Conservation (phyloP, 1,139 yeast species). For the Geotrichum macrosporum region DNA sequence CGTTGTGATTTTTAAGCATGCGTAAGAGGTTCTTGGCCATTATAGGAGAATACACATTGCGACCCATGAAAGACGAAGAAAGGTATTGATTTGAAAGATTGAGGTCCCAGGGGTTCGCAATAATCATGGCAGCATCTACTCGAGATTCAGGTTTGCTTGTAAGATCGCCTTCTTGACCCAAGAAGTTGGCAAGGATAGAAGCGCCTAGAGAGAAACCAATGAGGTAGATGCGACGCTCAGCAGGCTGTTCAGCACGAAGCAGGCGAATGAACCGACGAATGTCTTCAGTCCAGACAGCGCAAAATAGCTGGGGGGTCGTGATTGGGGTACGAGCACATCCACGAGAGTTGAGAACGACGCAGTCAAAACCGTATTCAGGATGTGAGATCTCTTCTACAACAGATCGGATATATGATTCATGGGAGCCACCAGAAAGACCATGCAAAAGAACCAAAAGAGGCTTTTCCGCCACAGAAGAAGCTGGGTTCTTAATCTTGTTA, state of each 20-base stretch:
- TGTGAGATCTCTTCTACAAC: constrained; percentile 30
- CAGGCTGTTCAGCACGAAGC: constrained; percentile 56
- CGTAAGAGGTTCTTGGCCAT: constrained; percentile 63
- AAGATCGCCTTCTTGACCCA: constrained; percentile 63
- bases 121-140: constrained; percentile 60
- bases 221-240: constrained; percentile 61
- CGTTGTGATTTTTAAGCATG: constrained; percentile 57
- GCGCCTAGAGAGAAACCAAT: constrained; percentile 92
- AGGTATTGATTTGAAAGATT: constrained; percentile 52
- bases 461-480: constrained; percentile 36
- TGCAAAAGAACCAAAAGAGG: constrained; percentile 73
- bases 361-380: constrained; percentile 46
- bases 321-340: constrained; percentile 85
- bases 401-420: constrained; percentile 79
- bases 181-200: constrained; percentile 66
- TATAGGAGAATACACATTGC: constrained; percentile 56
- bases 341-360: constrained; percentile 71
- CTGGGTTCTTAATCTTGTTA: constrained; percentile 32
- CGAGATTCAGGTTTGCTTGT: constrained; percentile 34
- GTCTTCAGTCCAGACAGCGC: constrained; percentile 72
- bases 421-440: constrained; percentile 91
- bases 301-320: constrained; percentile 69
- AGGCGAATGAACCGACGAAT: constrained; percentile 54
- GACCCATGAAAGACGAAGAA: constrained; percentile 54
- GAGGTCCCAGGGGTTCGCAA: constrained; percentile 87